Percentiles rank a stretch among this genome's conserved stretches.
These are phyloP conservation scores for Gaeumannomyces tritici DNA, from an alignment of 2,329 filamentous ascomycete genomes.

Conservation along the genomic window DNA sequence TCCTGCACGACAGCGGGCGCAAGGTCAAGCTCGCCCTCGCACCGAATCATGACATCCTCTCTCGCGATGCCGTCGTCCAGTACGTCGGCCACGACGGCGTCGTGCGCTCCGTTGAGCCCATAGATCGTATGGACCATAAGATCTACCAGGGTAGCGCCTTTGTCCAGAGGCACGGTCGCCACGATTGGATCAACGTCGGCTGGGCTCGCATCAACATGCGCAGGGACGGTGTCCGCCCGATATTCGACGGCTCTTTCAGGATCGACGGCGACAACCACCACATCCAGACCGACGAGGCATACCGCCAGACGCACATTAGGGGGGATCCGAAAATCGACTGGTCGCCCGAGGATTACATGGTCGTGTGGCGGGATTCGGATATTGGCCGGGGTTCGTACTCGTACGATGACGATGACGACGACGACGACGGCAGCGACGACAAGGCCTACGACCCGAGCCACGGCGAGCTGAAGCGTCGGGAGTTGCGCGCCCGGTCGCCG, in stretches of 20 bases:
- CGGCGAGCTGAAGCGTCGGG: constrained; percentile 53
- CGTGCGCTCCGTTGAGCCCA: constrained; percentile 53
- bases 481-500: constrained; percentile 24
- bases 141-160: constrained; percentile 78
- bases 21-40: constrained; percentile 71
- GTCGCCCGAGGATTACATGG: constrained; percentile 63
- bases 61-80: constrained; percentile 63
- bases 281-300: constrained; percentile 67
- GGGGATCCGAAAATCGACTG: constrained; percentile 59
- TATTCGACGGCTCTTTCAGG: constrained; percentile 87
- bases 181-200: constrained; percentile 69
- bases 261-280: constrained; percentile 78
- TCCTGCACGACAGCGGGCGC: constrained; percentile 55
- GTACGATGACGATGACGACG: neutral
- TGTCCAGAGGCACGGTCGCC: constrained; percentile 48
- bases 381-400: constrained; percentile 35
- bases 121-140: constrained; percentile 65
- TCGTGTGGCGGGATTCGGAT: constrained; percentile 88
- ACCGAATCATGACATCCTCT: constrained; percentile 85
- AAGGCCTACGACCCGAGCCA: constrained; percentile 29
- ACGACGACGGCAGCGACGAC: constrained; percentile 3
- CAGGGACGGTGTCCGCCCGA: constrained; percentile 63
- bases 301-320: constrained; percentile 59
- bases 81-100: constrained; percentile 65
- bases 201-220: constrained; percentile 78